Conservation (phyloP, 495 filamentous ascomycete genomes). For the Opeltia flavorubescens region DNA sequence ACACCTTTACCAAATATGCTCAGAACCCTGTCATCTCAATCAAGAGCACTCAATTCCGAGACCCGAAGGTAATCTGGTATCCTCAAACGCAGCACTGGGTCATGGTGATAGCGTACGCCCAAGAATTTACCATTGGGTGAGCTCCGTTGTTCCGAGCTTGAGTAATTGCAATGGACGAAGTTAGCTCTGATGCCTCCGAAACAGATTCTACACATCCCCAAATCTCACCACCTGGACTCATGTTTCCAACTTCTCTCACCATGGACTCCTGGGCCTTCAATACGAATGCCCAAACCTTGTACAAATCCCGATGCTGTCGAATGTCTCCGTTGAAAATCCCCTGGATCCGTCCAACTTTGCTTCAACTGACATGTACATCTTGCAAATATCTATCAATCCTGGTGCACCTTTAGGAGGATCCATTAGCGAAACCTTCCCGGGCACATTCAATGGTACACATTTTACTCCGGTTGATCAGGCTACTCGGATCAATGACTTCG, state of each 20-base stretch:
- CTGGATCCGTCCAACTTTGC: constrained; percentile 14
- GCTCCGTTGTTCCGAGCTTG: neutral
- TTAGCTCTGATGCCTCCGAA: neutral
- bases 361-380: constrained; percentile 28
- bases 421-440: constrained; percentile 34
- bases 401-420: constrained; percentile 41
- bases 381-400: constrained; percentile 39
- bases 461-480: constrained; percentile 28
- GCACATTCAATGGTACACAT: constrained; percentile 36
- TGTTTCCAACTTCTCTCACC: constrained; percentile 38
- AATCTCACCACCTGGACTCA: constrained; percentile 39
- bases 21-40: constrained; percentile 37
- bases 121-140: constrained; percentile 32
- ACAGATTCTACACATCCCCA: constrained; percentile 32
- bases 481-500: constrained; percentile 35
- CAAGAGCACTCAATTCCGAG: constrained; percentile 36
- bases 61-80: constrained; percentile 44
- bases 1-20: constrained; percentile 36
- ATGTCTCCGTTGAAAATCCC: constrained; percentile 12
- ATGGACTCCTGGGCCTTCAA: constrained; percentile 38
- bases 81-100: constrained; percentile 32
- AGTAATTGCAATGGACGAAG: too few species aligned
- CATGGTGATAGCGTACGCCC: constrained; percentile 31
- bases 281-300: constrained; percentile 46
- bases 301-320: constrained; percentile 27